Evolutionary conservation across 257 asterid species (phyloP).

Genomic region (Lantana camara): DNA sequence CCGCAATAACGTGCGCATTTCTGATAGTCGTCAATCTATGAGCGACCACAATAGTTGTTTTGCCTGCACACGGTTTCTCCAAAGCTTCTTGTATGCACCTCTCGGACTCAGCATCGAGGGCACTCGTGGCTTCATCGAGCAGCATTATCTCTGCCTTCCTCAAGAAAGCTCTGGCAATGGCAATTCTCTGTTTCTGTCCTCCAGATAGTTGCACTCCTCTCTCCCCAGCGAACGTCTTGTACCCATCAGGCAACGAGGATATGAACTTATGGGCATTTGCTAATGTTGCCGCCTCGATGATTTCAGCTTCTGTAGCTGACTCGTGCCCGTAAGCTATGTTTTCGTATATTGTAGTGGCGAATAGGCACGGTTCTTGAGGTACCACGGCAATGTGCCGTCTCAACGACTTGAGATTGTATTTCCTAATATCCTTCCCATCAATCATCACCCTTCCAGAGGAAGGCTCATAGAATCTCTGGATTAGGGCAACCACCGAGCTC

Average conservation of each 20-base stretch:
- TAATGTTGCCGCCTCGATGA: constrained; percentile 61
- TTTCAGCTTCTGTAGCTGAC: constrained; percentile 73
- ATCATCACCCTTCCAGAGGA: constrained; percentile 64
- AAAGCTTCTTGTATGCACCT: constrained; percentile 70
- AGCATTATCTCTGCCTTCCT: constrained; percentile 37
- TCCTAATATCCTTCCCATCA: constrained; percentile 72
- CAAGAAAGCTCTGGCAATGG: constrained; percentile 37
- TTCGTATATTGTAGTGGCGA: constrained; percentile 69
- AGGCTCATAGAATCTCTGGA: constrained; percentile 64
- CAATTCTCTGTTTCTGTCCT: constrained; percentile 41
- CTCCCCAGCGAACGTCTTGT: constrained; percentile 39
- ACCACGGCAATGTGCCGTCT: constrained; percentile 68
- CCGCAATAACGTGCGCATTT: constrained; percentile 70
- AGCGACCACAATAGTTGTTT: constrained; percentile 75
- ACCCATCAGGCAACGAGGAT: constrained; percentile 45
- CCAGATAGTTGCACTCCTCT: constrained; percentile 38
- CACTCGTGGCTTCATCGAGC: constrained; percentile 40
- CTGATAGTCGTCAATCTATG: constrained; percentile 69
- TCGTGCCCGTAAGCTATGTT: constrained; percentile 76
- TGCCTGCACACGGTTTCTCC: constrained; percentile 69
- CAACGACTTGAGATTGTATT: constrained; percentile 64
- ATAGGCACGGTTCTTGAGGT: constrained; percentile 84
- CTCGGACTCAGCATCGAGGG: constrained; percentile 59
- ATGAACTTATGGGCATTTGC: constrained; percentile 67
- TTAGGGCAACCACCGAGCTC: constrained; percentile 63